These are phyloP conservation scores for Aspergillus coremiiformis DNA, from an alignment of 495 filamentous ascomycete genomes.

Conservation along the genomic window DNA sequence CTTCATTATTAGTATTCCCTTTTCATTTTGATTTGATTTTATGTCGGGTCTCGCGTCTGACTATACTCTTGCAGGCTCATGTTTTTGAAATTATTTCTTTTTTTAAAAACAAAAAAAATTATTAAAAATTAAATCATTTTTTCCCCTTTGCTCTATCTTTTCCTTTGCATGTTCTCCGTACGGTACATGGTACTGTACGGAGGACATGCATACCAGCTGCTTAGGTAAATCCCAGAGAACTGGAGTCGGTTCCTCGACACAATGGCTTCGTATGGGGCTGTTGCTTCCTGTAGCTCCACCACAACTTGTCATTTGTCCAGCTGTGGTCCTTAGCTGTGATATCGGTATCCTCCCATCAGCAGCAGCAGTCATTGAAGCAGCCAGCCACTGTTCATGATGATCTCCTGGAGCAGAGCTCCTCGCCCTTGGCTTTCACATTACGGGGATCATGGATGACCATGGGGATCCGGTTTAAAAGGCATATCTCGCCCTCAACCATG, in stretches of 20 bases:
- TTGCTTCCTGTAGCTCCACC: slow-evolving; percentile 19
- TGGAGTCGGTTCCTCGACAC: slow-evolving; percentile 7
- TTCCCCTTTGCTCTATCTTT: too few relatives aligned
- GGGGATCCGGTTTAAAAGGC: slow-evolving; percentile 18
- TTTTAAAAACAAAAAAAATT: too few relatives aligned
- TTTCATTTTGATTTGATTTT: neutral
- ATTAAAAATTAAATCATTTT: too few relatives aligned
- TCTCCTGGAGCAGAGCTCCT: slow-evolving; percentile 16
- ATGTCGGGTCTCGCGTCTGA: neutral
- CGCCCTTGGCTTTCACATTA: neutral
- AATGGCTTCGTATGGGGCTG: slow-evolving; percentile 12
- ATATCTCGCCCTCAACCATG: slow-evolving; percentile 20
- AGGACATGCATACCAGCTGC: slow-evolving; percentile 6
- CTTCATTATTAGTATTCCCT: neutral
- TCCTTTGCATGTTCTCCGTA: too few relatives aligned
- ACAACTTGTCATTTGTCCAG: slow-evolving; percentile 23
- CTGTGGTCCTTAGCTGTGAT: slow-evolving; percentile 24
- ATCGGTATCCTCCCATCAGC: slow-evolving; percentile 17
- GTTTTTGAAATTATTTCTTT: slow-evolving; percentile 1
- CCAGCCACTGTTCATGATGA: slow-evolving; percentile 26
- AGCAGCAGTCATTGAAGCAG: slow-evolving; percentile 26
- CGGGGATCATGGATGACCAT: slow-evolving; percentile 6
- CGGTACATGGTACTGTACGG: too few relatives aligned
- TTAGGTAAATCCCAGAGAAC: neutral
- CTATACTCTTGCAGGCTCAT: neutral